phyloP scores from a whole-genome alignment of 306 rosid species.

The Crotalaria pallida region DNA sequence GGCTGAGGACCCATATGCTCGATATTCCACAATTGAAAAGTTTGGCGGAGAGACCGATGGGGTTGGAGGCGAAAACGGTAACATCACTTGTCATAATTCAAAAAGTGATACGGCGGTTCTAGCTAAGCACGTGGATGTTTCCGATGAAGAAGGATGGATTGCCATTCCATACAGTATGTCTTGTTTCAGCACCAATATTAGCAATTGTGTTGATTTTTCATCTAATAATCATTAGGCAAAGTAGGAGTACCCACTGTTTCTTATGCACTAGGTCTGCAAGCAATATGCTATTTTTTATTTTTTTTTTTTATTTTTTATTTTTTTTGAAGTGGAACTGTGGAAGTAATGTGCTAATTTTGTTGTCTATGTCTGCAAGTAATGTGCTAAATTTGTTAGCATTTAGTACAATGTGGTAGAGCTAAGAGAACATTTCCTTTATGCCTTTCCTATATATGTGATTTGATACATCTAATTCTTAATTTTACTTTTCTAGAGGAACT shows the following conservation, averaged over 20 bases:
- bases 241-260: background rate
- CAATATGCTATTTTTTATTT: no score
- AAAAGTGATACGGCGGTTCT: constrained; percentile 29
- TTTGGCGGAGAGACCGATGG: constrained; percentile 41
- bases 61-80: constrained; percentile 40
- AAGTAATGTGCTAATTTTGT: background rate
- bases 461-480: constrained; percentile 25
- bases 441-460: background rate
- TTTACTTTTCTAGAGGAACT: constrained; percentile 55
- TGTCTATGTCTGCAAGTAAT: no score
- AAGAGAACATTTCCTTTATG: background rate
- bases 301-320: no score
- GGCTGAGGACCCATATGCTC: constrained; percentile 46
- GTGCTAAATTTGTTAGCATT: constrained; percentile 7
- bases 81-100: constrained; percentile 14
- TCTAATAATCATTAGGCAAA: background rate
- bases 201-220: background rate
- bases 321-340: no score
- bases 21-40: constrained; percentile 35
- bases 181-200: background rate
- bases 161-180: constrained; percentile 75
- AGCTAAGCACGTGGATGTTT: constrained; percentile 71
- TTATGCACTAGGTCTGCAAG: background rate
- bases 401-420: background rate
- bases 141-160: constrained; percentile 86